A percentile compares a stretch with the other conserved stretches of the same genome.
These are phyloP conservation scores for Picochlorum sp. DNA, from an alignment of 139 green algal species.

Conservation along the genomic window DNA sequence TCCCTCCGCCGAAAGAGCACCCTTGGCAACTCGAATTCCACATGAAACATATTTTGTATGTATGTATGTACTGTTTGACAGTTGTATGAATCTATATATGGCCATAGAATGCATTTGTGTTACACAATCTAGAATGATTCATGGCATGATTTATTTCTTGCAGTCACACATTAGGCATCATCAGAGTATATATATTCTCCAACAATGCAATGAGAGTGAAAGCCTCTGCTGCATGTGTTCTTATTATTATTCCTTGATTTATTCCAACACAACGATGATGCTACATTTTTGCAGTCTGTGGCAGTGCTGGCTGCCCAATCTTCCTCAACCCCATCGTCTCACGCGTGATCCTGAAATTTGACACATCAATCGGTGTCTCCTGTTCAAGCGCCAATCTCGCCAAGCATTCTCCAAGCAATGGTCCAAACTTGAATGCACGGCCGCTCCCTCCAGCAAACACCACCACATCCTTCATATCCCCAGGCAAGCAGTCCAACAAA, in stretches of 20 bases:
- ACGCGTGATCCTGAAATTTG: neutral
- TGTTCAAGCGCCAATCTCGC: neutral
- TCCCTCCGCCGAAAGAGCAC: conserved; percentile 21
- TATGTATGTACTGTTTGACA: neutral
- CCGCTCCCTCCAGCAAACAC: neutral
- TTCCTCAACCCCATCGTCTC: neutral
- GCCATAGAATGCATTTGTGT: neutral
- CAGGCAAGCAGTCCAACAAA: neutral
- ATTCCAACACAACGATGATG: neutral
- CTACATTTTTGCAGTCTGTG: neutral
- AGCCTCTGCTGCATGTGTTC: no score
- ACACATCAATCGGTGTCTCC: neutral
- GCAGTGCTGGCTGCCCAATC: neutral
- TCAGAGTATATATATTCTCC: no score
- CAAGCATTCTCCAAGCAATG: conserved; percentile 1
- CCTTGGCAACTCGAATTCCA: neutral
- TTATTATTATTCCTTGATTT: no score
- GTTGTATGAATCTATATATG: neutral
- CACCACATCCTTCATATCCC: neutral
- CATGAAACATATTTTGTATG: neutral
- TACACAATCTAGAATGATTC: no score
- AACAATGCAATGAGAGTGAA: no score
- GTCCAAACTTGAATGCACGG: conserved; percentile 1
- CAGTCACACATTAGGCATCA: no score
- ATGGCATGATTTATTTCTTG: no score